phyloP scores from a whole-genome alignment of 2,329 filamentous ascomycete species.

The Clonostachys byssicola region DNA sequence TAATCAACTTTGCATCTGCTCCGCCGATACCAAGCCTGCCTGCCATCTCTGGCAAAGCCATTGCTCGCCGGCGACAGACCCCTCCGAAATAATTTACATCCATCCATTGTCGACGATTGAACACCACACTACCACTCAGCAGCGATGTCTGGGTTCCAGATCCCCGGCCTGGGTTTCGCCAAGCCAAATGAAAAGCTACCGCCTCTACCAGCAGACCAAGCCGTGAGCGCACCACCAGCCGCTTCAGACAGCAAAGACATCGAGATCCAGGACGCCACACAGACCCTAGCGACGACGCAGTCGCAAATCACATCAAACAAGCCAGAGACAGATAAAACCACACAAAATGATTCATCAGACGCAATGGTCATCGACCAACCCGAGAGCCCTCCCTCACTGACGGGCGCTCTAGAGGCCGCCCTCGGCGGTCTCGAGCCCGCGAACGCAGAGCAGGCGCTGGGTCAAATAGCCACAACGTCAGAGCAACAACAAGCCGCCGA shows the following conservation, averaged over 20 bases:
- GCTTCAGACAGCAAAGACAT: conserved; percentile 6
- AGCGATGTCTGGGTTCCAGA: conserved; percentile 35
- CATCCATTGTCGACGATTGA: background rate
- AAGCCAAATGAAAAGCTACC: conserved; percentile 35
- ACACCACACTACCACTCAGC: background rate
- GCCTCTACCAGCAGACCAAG: conserved; percentile 25
- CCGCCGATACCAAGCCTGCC: no score
- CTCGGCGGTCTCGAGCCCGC: conserved; percentile 27
- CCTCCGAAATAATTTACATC: no score
- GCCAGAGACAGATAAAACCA: background rate
- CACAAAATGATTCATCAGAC: conserved; percentile 10
- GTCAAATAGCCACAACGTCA: background rate
- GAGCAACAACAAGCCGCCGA: background rate
- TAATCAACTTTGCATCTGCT: no score
- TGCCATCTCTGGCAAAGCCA: no score
- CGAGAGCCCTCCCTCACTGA: conserved; percentile 29
- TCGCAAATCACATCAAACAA: background rate
- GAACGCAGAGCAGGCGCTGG: conserved; percentile 1
- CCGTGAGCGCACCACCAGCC: conserved; percentile 19
- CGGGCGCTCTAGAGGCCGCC: conserved; percentile 36
- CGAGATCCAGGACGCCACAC: conserved; percentile 10
- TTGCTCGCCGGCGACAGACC: no score
- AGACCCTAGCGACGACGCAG: background rate
- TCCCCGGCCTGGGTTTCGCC: conserved; percentile 35
- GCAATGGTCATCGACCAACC: conserved; percentile 30